Evolutionary conservation across 345 rosid species (phyloP), one percentile per base, ranked within the genome.

Genomic region (Punica granatum): DNA sequence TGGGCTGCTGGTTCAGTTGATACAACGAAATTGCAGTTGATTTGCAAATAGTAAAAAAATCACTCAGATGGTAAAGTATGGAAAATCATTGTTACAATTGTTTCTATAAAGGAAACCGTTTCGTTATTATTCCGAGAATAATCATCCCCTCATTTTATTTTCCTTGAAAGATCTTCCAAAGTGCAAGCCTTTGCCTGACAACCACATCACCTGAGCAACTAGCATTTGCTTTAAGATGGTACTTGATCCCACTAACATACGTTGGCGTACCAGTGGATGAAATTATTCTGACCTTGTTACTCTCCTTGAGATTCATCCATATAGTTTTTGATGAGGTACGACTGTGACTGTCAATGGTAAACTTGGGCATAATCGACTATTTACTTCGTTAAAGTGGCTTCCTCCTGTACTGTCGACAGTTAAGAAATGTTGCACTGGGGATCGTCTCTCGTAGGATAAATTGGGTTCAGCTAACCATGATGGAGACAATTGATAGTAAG

Each of bases 121-220:
- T 51, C 30, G 8, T 25, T 51, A 28, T 21, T 10, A 7, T 51
- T n/a, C 4, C 19, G 51, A 46, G 16, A 46, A 7, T 46, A 15
- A 46, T 15, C 51, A 2, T 48, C 36, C 9, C 25, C 16, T 54
- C 23, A 16, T 66, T 28, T 67, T 18, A 19, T 37, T 60, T 59
- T 54, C 65, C 49, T 64, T 75, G 56, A 73, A 79, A 92, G 98
- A 81, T 93, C 78, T 84, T 93, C 68, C 97, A 87, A 87, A 87
- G 97, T 81, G 92, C 93, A 15, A 90, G 92, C 69, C 83, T 93
- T 63, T 90, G 96, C 81, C 83, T 93, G 59, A 90, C 96, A 58
- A 93, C 98, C 68, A 93, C 97, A 39, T 84, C 94, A 16, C 98
- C 98, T 0, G 97, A 93, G 81, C 94, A 93, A 74, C 87, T 93